Conservation (phyloP, 805 yeast species). For the Hanseniaspora occidentalis region DNA sequence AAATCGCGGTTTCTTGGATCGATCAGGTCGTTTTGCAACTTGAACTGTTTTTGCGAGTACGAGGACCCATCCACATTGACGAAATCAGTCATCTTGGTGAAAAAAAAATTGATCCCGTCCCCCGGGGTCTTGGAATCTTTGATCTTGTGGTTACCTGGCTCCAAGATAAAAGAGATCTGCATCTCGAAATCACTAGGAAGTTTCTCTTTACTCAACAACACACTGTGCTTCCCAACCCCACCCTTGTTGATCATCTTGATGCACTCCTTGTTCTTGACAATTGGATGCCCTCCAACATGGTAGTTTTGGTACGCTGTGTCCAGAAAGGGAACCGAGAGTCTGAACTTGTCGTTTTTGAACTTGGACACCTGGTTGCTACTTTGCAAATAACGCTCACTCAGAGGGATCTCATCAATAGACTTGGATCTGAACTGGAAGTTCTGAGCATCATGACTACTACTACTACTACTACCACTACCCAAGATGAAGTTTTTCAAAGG, state of each 20-base stretch:
- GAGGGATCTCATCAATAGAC: slow-evolving; percentile 1
- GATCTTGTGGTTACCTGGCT: slow-evolving; percentile 5
- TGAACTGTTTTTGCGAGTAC: slow-evolving; percentile 4
- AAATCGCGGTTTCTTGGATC: slow-evolving; percentile 7
- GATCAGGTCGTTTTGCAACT: slow-evolving; percentile 4
- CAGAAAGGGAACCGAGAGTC: slow-evolving; percentile 5
- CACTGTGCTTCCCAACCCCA: slow-evolving; percentile 5
- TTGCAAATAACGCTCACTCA: slow-evolving; percentile 1
- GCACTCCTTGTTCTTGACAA: slow-evolving; percentile 6
- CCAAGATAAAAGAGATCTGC: slow-evolving; percentile 4
- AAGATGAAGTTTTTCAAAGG: slow-evolving; percentile 2
- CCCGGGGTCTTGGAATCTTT: slow-evolving; percentile 6
- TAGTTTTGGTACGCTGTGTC: slow-evolving; percentile 6
- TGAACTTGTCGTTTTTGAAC: slow-evolving; percentile 5
- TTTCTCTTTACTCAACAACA: slow-evolving; percentile 3
- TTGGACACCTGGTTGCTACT: slow-evolving; percentile 3
- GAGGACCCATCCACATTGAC: slow-evolving; percentile 6
- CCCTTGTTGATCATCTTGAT: slow-evolving; percentile 6
- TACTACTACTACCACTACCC: background rate
- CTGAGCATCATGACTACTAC: background rate
- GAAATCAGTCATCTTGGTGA: slow-evolving; percentile 4
- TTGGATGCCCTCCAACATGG: slow-evolving; percentile 5
- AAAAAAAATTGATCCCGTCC: slow-evolving; percentile 7
- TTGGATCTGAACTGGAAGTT: slow-evolving; percentile 1
- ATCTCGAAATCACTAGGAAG: slow-evolving; percentile 7